A percentile compares a stretch with the other conserved stretches of the same genome.
phyloP scores from a whole-genome alignment of 2,329 filamentous ascomycete genomes.

The Arthroderma sp. region DNA sequence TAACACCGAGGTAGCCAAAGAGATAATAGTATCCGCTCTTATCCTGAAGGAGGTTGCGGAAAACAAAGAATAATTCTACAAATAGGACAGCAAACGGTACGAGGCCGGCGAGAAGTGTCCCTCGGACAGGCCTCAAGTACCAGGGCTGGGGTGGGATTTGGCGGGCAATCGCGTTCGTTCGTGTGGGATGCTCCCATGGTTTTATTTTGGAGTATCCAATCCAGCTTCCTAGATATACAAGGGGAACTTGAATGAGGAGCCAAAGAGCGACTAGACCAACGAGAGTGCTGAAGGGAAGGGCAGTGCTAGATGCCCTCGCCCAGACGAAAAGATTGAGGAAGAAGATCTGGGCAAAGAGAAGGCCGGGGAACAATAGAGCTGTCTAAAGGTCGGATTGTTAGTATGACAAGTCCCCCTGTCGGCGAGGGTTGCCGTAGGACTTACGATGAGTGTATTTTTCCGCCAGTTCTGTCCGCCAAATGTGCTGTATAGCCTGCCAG shows the following conservation, averaged over 20 bases:
- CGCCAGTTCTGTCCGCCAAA: slow-evolving; percentile 64
- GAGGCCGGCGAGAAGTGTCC: slow-evolving; percentile 58
- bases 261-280: slow-evolving; percentile 61
- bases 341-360: slow-evolving; percentile 62
- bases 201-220: slow-evolving; percentile 55
- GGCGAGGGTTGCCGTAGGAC: slow-evolving; percentile 10
- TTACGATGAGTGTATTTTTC: slow-evolving; percentile 56
- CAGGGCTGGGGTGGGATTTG: slow-evolving; percentile 63
- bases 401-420: too few relatives aligned
- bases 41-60: slow-evolving; percentile 78
- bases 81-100: slow-evolving; percentile 80
- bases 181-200: slow-evolving; percentile 70
- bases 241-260: slow-evolving; percentile 73
- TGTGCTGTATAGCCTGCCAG: slow-evolving; percentile 67
- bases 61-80: slow-evolving; percentile 75
- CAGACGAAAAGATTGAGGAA: slow-evolving; percentile 80
- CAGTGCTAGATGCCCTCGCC: slow-evolving; percentile 78
- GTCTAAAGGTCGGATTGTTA: slow-evolving; percentile 33
- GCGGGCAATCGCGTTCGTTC: slow-evolving; percentile 56
- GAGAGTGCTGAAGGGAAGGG: slow-evolving; percentile 69
- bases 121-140: slow-evolving; percentile 54
- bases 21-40: slow-evolving; percentile 89
- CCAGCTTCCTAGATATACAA: slow-evolving; percentile 70
- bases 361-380: slow-evolving; percentile 63
- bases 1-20: slow-evolving; percentile 70